These are phyloP conservation scores for Monilinia vaccinii-corymbosi DNA, from an alignment of 2,329 filamentous ascomycete species.

Conservation along the genomic window DNA sequence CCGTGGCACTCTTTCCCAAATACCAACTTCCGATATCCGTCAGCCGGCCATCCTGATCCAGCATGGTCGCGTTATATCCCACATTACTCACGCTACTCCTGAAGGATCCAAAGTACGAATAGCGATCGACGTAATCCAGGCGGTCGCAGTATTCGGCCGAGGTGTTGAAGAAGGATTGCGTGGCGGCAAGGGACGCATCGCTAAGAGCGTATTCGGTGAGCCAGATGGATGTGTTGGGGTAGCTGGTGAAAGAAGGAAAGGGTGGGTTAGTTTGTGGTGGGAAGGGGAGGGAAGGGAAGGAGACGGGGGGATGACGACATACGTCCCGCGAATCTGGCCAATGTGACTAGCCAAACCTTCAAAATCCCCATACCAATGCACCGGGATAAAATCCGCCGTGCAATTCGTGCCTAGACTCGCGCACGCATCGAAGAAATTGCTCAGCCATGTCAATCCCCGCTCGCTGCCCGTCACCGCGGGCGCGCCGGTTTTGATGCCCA, in stretches of 20 bases:
- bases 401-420: conserved; percentile 43
- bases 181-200: conserved; percentile 44
- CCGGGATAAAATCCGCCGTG: conserved; percentile 52
- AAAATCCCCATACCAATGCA: conserved; percentile 59
- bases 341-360: conserved; percentile 31
- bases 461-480: conserved; percentile 59
- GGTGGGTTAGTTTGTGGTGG: conserved; percentile 1
- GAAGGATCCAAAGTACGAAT: conserved; percentile 49
- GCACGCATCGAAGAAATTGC: conserved; percentile 56
- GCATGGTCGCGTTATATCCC: conserved; percentile 62
- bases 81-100: conserved; percentile 62
- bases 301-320: conserved; percentile 14
- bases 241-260: conserved; percentile 38
- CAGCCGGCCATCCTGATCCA: conserved; percentile 57
- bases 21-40: conserved; percentile 75
- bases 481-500: conserved; percentile 59
- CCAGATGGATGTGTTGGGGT: conserved; percentile 58
- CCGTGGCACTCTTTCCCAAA: conserved; percentile 38
- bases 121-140: conserved; percentile 51
- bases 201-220: conserved; percentile 66
- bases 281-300: neutral
- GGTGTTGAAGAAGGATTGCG: conserved; percentile 60
- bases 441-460: conserved; percentile 56
- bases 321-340: conserved; percentile 26
- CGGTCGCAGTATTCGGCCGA: conserved; percentile 59